A percentile compares a stretch with the other conserved stretches of the same genome.
Evolutionary conservation across 2,329 filamentous ascomycete genomes (phyloP).

Genomic region (Aspergillus persii): DNA sequence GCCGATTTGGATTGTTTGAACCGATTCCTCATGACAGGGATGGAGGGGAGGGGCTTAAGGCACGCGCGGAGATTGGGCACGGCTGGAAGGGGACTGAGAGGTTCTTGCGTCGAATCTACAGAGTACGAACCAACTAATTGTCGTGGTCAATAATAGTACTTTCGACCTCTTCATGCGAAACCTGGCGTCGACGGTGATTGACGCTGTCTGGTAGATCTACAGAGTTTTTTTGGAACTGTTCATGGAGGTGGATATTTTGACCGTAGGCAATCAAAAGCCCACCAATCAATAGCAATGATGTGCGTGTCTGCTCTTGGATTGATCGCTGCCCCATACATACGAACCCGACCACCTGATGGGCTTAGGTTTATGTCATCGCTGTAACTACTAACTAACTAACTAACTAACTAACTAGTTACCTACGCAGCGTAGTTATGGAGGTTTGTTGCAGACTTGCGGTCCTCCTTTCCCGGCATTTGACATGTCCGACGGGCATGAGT

Average conservation of each 20-base stretch:
- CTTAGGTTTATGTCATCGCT: not conserved
- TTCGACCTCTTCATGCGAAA: not conserved
- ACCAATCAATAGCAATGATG: not conserved
- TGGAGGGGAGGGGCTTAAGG: not conserved
- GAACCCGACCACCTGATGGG: not conserved
- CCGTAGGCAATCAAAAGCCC: not conserved
- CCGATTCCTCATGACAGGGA: not conserved
- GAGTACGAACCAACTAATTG: not conserved
- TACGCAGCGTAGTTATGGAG: too few species aligned
- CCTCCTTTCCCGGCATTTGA: not conserved
- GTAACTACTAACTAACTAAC: too few species aligned
- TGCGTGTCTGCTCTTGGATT: too few species aligned
- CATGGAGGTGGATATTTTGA: not conserved
- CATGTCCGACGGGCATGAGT: not conserved
- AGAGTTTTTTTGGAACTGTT: not conserved
- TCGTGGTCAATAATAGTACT: not conserved
- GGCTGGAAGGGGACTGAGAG: not conserved
- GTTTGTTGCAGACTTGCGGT: not conserved
- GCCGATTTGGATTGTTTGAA: not conserved
- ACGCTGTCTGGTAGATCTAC: not conserved
- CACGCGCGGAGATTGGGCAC: not conserved
- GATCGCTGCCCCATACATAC: too few species aligned
- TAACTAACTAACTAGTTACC: too few species aligned
- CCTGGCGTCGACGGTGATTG: not conserved
- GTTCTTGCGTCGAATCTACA: not conserved